These are phyloP conservation scores for Cystobasidium onofrii DNA, from an alignment of 768 basidiomycete genomes.

Conservation along the genomic window DNA sequence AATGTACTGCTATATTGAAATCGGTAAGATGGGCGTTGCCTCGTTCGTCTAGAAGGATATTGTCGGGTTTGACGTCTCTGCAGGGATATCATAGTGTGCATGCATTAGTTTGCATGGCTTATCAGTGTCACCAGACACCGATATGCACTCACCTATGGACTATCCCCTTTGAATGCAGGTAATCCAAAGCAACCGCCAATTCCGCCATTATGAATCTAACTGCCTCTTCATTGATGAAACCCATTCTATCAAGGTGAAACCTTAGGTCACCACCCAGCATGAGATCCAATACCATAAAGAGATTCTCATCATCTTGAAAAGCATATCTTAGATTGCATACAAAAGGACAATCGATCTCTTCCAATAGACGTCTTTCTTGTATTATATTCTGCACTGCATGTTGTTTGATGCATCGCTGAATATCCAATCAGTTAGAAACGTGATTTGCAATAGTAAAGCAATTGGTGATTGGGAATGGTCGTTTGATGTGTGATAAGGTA, in stretches of 20 bases:
- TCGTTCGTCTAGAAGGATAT: conserved; percentile 82
- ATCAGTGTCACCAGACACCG: no score
- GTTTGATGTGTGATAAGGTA: no score
- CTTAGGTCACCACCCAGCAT: conserved; percentile 59
- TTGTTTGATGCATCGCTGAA: conserved; percentile 62
- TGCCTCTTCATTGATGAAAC: conserved; percentile 41
- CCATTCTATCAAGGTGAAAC: conserved; percentile 45
- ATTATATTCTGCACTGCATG: conserved; percentile 87
- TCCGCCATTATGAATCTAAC: conserved; percentile 71
- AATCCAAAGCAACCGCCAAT: conserved; percentile 75
- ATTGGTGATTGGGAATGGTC: no score
- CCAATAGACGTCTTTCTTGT: conserved; percentile 81
- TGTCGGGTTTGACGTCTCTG: conserved; percentile 95
- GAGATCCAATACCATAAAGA: conserved; percentile 94
- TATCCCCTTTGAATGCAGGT: conserved; percentile 83
- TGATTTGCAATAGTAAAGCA: no score
- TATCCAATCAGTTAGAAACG: no score
- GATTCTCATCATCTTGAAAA: conserved; percentile 91
- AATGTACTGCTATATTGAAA: conserved; percentile 98
- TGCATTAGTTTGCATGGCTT: not conserved
- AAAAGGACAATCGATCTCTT: conserved; percentile 60
- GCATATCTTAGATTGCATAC: conserved; percentile 55
- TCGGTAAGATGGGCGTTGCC: conserved; percentile 97
- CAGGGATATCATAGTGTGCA: not conserved
- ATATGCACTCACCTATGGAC: conserved; percentile 92